A percentile compares a stretch with the other conserved stretches of the same genome.
phyloP scores from a whole-genome alignment of 1,284 basidiomycete species.

The Cronartium quercuum region DNA sequence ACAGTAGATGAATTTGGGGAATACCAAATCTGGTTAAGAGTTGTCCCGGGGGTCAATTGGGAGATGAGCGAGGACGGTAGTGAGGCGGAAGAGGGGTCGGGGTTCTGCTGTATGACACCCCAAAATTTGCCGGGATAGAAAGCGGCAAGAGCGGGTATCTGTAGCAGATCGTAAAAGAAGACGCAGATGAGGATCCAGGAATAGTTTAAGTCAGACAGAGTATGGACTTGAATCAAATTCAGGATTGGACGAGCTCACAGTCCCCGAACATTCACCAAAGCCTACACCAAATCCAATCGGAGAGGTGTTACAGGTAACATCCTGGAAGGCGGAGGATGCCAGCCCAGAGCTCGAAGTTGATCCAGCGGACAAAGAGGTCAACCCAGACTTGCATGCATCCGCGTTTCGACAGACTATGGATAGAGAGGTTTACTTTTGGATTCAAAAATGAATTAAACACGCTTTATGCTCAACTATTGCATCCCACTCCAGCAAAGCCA shows the following conservation, averaged over 20 bases:
- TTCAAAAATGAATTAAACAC: not conserved
- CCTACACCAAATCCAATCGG: constrained; percentile 7
- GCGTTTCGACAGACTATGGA: constrained; percentile 11
- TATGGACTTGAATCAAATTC: not conserved
- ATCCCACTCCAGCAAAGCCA: constrained; percentile 16
- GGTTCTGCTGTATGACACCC: constrained; percentile 11
- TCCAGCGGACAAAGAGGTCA: not conserved
- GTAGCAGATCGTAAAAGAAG: not conserved
- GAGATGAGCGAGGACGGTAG: not conserved
- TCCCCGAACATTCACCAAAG: constrained; percentile 20
- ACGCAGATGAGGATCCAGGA: not conserved
- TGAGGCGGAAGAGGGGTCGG: not conserved
- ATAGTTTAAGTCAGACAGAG: no score
- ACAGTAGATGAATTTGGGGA: not conserved
- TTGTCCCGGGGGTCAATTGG: not conserved
- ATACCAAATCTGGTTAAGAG: not conserved
- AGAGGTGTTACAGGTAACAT: constrained; percentile 20
- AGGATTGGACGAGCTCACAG: not conserved
- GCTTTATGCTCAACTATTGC: constrained; percentile 10
- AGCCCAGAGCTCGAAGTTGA: not conserved
- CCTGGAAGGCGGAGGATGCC: not conserved
- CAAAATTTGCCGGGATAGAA: constrained; percentile 1
- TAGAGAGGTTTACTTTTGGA: not conserved
- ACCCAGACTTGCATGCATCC: constrained; percentile 6
- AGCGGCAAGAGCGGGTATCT: constrained; percentile 9